These are phyloP conservation scores for Ogataea ganodermae DNA, from an alignment of 805 yeast genomes.

Conservation along the genomic window DNA sequence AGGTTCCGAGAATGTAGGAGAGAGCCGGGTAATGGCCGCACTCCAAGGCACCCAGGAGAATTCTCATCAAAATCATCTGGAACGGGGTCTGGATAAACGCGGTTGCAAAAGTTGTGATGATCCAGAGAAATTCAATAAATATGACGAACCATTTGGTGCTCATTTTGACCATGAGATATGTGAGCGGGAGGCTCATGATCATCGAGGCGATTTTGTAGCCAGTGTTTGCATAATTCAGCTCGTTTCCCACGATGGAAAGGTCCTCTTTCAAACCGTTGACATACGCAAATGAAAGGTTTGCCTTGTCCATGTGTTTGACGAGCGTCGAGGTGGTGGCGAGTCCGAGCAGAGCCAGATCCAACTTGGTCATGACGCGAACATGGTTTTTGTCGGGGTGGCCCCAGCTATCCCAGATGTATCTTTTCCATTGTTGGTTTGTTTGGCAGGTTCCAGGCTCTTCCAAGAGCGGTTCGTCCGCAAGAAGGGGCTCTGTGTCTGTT, in stretches of 20 bases:
- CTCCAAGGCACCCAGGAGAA: slow-evolving; percentile 41
- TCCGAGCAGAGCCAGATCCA: not conserved
- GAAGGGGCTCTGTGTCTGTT: no score
- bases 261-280: slow-evolving; percentile 64
- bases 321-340: not conserved
- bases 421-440: no score
- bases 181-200: slow-evolving; percentile 56
- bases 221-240: slow-evolving; percentile 2
- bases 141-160: slow-evolving; percentile 13
- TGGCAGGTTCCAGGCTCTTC: no score
- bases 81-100: not conserved
- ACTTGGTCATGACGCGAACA: not conserved
- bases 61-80: slow-evolving; percentile 34
- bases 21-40: slow-evolving; percentile 4
- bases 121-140: not conserved
- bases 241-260: slow-evolving; percentile 5
- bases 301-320: slow-evolving; percentile 54
- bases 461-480: no score
- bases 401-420: slow-evolving; percentile 11
- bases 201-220: slow-evolving; percentile 47
- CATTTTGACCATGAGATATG: slow-evolving; percentile 37
- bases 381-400: slow-evolving; percentile 7
- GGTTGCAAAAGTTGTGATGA: slow-evolving; percentile 2
- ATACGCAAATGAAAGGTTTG: slow-evolving; percentile 55
- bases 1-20: slow-evolving; percentile 41